Evolutionary conservation across 2,329 filamentous ascomycete species (phyloP).

Genomic region (Pseudogymnoascus sp.): DNA sequence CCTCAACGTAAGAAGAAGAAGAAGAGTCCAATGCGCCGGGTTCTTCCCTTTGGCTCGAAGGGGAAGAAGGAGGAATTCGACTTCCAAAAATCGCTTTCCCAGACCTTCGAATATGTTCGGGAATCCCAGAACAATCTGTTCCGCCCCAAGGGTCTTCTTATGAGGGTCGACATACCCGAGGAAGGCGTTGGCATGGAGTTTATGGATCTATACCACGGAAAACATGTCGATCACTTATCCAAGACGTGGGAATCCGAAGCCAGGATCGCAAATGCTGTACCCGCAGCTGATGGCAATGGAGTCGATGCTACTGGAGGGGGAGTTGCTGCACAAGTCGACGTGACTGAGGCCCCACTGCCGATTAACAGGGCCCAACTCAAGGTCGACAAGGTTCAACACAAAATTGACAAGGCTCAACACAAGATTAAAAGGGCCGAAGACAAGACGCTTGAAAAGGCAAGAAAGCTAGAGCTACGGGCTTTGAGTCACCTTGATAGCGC

Average conservation of each 20-base stretch:
- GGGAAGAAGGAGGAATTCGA: slow-evolving; percentile 9
- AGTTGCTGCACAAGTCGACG: not conserved
- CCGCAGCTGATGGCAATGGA: not conserved
- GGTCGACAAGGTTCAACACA: not conserved
- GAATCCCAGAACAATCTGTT: slow-evolving; percentile 17
- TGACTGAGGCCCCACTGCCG: not conserved
- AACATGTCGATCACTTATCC: slow-evolving; percentile 9
- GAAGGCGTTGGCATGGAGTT: slow-evolving; percentile 19
- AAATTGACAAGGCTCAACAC: not conserved
- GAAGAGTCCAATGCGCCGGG: not conserved
- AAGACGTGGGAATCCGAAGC: not conserved
- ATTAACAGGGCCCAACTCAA: not conserved
- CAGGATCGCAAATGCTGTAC: not conserved
- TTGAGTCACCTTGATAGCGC: not conserved
- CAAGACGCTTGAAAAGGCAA: not conserved
- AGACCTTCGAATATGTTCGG: slow-evolving; percentile 17
- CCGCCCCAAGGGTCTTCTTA: slow-evolving; percentile 18
- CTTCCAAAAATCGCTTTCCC: slow-evolving; percentile 13
- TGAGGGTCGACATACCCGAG: slow-evolving; percentile 21
- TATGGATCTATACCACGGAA: slow-evolving; percentile 21
- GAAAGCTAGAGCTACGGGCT: not conserved
- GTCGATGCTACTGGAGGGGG: not conserved
- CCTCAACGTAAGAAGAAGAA: not conserved
- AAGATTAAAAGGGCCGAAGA: not conserved
- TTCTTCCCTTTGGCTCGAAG: not conserved